phyloP scores from a whole-genome alignment of 2,329 filamentous ascomycete genomes.

The Sporothrix protearum region DNA sequence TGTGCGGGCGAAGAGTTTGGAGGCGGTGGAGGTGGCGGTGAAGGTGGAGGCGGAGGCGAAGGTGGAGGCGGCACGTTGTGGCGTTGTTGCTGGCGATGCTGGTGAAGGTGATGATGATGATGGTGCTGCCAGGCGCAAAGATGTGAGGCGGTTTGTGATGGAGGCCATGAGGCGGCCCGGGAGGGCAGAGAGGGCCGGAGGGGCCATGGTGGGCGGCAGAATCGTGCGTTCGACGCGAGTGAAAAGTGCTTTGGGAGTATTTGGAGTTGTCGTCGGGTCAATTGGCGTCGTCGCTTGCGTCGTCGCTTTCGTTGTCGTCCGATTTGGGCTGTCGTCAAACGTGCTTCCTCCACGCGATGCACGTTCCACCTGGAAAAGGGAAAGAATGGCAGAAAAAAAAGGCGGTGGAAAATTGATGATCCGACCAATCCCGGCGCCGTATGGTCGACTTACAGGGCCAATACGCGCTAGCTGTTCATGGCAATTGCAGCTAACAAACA shows the following conservation, averaged over 20 bases:
- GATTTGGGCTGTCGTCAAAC: background rate
- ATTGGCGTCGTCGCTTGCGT: too few relatives aligned
- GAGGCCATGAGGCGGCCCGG: constrained; percentile 20
- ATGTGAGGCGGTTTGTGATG: constrained; percentile 13
- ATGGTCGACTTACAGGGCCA: background rate
- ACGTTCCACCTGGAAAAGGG: background rate
- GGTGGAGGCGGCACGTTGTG: background rate
- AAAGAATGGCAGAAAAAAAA: constrained; percentile 22
- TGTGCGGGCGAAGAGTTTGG: too few relatives aligned
- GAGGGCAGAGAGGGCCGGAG: background rate
- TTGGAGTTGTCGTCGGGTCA: background rate
- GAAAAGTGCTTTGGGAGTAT: background rate
- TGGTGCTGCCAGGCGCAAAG: background rate
- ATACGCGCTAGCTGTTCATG: background rate
- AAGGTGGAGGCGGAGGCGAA: too few relatives aligned
- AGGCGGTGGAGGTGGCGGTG: too few relatives aligned
- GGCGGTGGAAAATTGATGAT: constrained; percentile 21
- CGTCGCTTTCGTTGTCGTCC: background rate
- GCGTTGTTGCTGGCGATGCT: background rate
- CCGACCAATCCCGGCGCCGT: constrained; percentile 6
- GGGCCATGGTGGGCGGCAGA: background rate
- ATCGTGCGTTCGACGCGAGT: too few relatives aligned
- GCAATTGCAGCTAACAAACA: background rate
- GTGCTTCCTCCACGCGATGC: background rate
- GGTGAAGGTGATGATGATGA: background rate